phyloP scores from a whole-genome alignment of 2,329 filamentous ascomycete genomes.

The Botrytis fabae region DNA sequence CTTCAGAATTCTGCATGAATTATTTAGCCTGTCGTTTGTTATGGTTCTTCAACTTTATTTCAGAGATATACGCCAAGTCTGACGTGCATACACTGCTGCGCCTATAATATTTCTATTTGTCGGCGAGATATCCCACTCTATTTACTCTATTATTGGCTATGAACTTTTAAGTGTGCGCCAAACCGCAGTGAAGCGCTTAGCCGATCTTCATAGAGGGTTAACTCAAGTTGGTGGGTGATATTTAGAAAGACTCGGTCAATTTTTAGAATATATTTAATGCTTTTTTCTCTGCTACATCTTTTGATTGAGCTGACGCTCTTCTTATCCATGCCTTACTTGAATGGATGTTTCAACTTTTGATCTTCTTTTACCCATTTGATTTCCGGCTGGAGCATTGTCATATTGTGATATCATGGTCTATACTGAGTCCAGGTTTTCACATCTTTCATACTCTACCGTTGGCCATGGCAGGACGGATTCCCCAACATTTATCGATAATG shows the following conservation, averaged over 20 bases:
- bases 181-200: conserved; percentile 16
- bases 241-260: conserved; percentile 14
- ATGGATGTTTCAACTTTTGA: not conserved
- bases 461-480: conserved; percentile 10
- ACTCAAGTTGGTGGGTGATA: conserved; percentile 5
- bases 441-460: conserved; percentile 13
- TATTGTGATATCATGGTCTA: conserved; percentile 18
- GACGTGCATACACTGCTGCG: conserved; percentile 17
- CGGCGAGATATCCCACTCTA: conserved; percentile 1
- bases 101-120: not conserved
- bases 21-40: not conserved
- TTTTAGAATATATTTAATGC: not conserved
- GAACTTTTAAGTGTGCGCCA: conserved; percentile 1
- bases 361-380: not conserved
- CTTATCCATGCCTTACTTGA: not conserved
- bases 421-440: conserved; percentile 4
- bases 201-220: conserved; percentile 12
- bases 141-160: conserved; percentile 17
- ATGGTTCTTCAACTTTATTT: not conserved
- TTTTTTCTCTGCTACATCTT: not conserved
- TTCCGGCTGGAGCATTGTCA: not conserved
- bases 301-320: not conserved
- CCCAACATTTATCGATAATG: conserved; percentile 8
- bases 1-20: not conserved
- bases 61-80: not conserved